Evolutionary conservation across 805 yeast genomes (phyloP), one percentile per base, ranked within the genome.

Genomic region (Yarrowia sp.): DNA sequence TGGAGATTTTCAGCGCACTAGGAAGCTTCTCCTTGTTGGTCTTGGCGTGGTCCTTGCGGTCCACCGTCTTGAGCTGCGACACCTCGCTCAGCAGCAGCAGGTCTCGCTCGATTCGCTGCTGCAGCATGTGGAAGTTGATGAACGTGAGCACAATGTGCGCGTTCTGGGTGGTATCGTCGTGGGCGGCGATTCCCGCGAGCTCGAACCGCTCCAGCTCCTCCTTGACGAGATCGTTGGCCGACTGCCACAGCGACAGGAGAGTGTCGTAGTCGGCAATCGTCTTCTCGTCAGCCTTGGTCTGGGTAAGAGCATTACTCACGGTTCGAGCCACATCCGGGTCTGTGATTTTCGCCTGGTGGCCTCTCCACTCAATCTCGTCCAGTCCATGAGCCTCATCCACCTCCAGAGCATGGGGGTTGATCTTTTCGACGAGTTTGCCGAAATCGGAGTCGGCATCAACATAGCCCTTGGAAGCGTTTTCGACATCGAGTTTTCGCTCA

Each of bases 21-120:
- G 53, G 40, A 64, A 40, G 67, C 41, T 36, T 35, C 52, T 68
- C 70, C 50, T 56, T 64, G 56, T 45, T 14, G 58, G 68, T 45
- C 64, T 56, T 56, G 35, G 64, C 46, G 43, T 68, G 32, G 58
- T 43, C 61, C 70, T 45, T 72, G 59, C 42, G 67, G 67, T 46
- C 59, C 5, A 8, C 45, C 66, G 50, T 59, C 52, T 59, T 59
- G 36, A 59, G 26, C 43, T 63, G 56, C 56, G 58, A n/a, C 40
- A 63, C 56, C 19, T 63, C 67, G 22, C 70, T 73, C 22, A 74
- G 59, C n/a, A 89, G 78, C 26, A 83, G 74, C 70, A 82, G 77
- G 73, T 92, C 97, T 79, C 98, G 87, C 75, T 87, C 85, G 63
- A 92, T 84, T 71, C 91, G 86, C 42, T 89, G 83, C 69, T 89